Evolutionary conservation across 1,284 basidiomycete genomes (phyloP), one percentile per base, ranked within the genome.

Genomic region (Afroboletus lepidellus): DNA sequence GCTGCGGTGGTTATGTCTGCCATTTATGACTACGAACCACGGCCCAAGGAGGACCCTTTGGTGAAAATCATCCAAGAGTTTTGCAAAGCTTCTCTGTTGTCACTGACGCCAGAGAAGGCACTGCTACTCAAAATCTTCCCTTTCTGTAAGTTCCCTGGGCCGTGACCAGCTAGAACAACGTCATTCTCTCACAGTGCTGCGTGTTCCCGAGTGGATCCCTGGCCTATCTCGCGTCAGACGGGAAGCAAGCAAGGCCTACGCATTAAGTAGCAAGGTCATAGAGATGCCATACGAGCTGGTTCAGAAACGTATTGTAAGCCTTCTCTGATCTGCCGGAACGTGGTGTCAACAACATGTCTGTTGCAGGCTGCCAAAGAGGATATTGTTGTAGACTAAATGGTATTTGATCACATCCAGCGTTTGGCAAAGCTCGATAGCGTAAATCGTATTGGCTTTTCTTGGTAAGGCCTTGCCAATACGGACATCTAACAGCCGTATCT

Each of bases 141-240:
- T n/a, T n/a, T n/a, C n/a, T n/a, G n/a, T 61, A 25, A 29, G 46
- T 16, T 3, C 8, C 12, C 15, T n/a, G 4, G 11, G 13, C 6
- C 20, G 4, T 15, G 21, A 29, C 13, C 9, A 16, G 18, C 24
- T 41, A n/a, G n/a, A n/a, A n/a, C 38, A 41, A 25, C 16, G 0
- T 2, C n/a, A 5, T n/a, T 13, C 3, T n/a, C 3, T 15, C 53
- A 46, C 8, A 57, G 60, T 63, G 23, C 15, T 60, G 9, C 20
- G 34, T 11, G 23, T 63, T 0, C 58, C 61, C 11, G 36, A 50
- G n/a, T n/a, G n/a, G n/a, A n/a, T n/a, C n/a, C n/a, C n/a, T n/a
- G n/a, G n/a, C n/a, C n/a, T n/a, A n/a, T n/a, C 38, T 41, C 21
- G 27, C n/a, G 12, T 27, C 24, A 41, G 16, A 29, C 39, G n/a